Evolutionary conservation across 768 basidiomycete species (phyloP), one percentile per base, ranked within the genome.

Genomic region (Tricholoma matsutake): DNA sequence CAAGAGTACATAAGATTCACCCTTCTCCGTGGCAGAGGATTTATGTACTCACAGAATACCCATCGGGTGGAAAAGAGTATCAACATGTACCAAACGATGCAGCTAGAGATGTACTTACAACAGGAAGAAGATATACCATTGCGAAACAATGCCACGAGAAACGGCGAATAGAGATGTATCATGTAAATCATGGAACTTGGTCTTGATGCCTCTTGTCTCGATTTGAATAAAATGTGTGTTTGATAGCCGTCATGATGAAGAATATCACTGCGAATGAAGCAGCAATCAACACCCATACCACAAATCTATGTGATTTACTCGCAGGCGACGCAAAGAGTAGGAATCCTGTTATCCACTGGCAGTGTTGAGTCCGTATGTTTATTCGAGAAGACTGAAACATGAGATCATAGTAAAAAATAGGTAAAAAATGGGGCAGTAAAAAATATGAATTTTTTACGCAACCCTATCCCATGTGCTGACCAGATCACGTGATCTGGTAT

Each of bases 101-200:
- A 22, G 11, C 6, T 20, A 3, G 6, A 5, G 10, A 35, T 37
- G 20, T 28, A 35, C 54, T 41, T 16, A 55, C 54, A 55, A 29
- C 2, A 55, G 29, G 34, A 55, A 55, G n/a, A 55, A 55, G 34
- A 55, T n/a, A 37, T 55, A 11, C 54, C 54, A 55, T 55, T 34
- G 6, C 34, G 39, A 13, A 55, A 35, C 34, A 55, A 55, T 10
- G 54, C 34, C 54, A 55, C 10, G 39, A 55, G 13, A n/a, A 55
- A 41, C 10, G 54, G 54, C 34, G 54, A 55, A 14, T 22, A 37
- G 18, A 41, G 25, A 20, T 41, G n/a, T n/a, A n/a, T n/a, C n/a
- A n/a, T n/a, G 10, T 9, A 55, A 4, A 22, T 55, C 35, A 11
- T 13, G 54, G 34, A 55, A 41, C 16, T 7, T 37, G 54, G 37